Evolutionary conservation across 176 grass and related monocot genomes (phyloP).

Genomic region (Juncus inflexus): DNA sequence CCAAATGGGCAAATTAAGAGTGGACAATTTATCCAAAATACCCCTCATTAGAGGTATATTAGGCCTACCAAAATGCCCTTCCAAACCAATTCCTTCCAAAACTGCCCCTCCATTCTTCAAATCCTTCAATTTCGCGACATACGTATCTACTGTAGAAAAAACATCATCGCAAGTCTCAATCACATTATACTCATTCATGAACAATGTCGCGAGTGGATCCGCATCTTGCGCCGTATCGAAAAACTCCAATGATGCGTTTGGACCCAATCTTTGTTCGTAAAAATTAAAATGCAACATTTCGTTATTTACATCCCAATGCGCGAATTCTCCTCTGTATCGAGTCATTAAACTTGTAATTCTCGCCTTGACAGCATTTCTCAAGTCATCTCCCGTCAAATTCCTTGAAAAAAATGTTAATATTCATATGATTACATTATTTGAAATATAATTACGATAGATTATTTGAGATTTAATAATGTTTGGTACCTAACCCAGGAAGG

Average conservation of each 20-base stretch:
- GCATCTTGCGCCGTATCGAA: slow-evolving; percentile 83
- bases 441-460: not conserved
- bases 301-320: slow-evolving; percentile 97
- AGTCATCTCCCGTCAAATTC: slow-evolving; percentile 55
- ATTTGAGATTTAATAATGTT: not conserved
- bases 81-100: slow-evolving; percentile 70
- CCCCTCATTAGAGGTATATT: slow-evolving; percentile 87
- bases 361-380: slow-evolving; percentile 59
- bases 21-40: slow-evolving; percentile 84
- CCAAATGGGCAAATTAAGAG: slow-evolving; percentile 84
- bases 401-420: not conserved
- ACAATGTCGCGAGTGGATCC: slow-evolving; percentile 85
- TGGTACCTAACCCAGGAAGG: slow-evolving; percentile 59
- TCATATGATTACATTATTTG: not conserved
- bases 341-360: slow-evolving; percentile 78
- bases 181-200: slow-evolving; percentile 99
- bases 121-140: slow-evolving; percentile 58
- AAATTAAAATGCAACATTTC: slow-evolving; percentile 98
- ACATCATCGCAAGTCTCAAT: slow-evolving; percentile 88
- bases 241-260: slow-evolving; percentile 76
- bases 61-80: slow-evolving; percentile 87
- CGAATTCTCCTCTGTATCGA: slow-evolving; percentile 89
- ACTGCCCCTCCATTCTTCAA: slow-evolving; percentile 57
- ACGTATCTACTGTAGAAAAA: slow-evolving; percentile 73
- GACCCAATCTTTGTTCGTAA: slow-evolving; percentile 80